Base-by-base conservation (phyloP, 306 rosid species). In the Calophaca sinica region DNA sequence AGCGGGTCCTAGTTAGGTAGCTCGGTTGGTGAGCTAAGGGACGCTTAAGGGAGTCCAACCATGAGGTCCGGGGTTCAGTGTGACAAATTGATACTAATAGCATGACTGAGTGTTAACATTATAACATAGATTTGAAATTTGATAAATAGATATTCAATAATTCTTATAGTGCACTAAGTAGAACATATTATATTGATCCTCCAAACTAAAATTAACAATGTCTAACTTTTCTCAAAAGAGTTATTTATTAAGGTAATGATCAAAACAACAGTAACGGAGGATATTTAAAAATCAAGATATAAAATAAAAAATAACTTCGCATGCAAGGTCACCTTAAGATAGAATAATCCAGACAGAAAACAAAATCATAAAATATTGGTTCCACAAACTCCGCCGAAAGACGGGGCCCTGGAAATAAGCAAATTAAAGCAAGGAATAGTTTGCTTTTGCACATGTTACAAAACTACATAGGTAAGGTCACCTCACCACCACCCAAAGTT, bases 391-490 rank as follows among this genome's bases (percentile, higher is more conserved):
- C 57, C 35, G 35, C 71, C 61, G 58, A 70, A 57, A 71, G 77
- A 65, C 69, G 42, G 64, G 26, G 6, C 38, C 70, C 70, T 79
- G 84, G 73, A 42, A 61, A 70, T 66, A 28, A 82, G 75, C 74
- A 81, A 87, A 20, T 20, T 20, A 20, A 20, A 77, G 89, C 46
- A 83, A 87, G 84, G 91, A 75, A 89, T 68, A 75, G 31, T 60
- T 35, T 49, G 51, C 73, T 74, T 60, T 49, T 79, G 68, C 71
- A 74, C 81, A 60, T 53, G 74, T 46, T 41, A 50, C 33, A 80
- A 81, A 60, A 71, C 84, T 74, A 14, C 50, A 62, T 15, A 80
- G 6, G 59, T 61, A 45, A 15, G 7, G 9, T 41, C 45, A 36
- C 46, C n/a, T 65, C 42, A 26, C 12, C 49, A 10, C 32, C 68